These are phyloP conservation scores for Drosera capensis DNA, from an alignment of 148 eudicot genomes.

Conservation along the genomic window DNA sequence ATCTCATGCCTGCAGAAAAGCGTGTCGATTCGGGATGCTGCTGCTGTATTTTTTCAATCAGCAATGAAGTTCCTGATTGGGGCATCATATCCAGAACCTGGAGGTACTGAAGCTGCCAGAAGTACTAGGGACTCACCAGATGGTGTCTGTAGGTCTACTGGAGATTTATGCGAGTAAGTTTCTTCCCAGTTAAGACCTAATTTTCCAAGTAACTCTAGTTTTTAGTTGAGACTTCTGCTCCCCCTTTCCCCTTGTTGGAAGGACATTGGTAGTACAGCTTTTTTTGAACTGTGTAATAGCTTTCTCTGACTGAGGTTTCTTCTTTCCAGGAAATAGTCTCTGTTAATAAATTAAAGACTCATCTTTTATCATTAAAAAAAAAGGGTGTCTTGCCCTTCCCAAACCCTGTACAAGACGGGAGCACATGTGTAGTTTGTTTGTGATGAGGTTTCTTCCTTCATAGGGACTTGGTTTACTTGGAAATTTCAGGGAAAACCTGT, in stretches of 20 bases:
- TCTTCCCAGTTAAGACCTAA: not conserved
- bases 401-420: no score
- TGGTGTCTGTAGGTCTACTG: conserved; percentile 27
- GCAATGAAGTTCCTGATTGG: conserved; percentile 41
- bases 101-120: conserved; percentile 16
- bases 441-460: no score
- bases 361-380: no score
- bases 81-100: conserved; percentile 31
- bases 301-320: no score
- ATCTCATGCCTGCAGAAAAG: conserved; percentile 3
- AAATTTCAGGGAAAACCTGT: no score
- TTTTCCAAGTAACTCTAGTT: not conserved
- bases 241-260: not conserved
- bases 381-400: no score
- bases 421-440: no score
- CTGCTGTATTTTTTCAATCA: conserved; percentile 34
- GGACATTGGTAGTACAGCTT: no score
- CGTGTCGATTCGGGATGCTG: conserved; percentile 8
- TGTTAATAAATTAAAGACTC: no score
- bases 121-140: conserved; percentile 16
- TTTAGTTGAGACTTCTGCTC: not conserved
- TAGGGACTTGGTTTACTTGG: no score
- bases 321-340: no score
- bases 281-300: no score
- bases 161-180: conserved; percentile 36